Percentiles rank a stretch among this genome's conserved stretches.
Conservation (phyloP, 306 rosid genomes). For the Quercus suber region DNA sequence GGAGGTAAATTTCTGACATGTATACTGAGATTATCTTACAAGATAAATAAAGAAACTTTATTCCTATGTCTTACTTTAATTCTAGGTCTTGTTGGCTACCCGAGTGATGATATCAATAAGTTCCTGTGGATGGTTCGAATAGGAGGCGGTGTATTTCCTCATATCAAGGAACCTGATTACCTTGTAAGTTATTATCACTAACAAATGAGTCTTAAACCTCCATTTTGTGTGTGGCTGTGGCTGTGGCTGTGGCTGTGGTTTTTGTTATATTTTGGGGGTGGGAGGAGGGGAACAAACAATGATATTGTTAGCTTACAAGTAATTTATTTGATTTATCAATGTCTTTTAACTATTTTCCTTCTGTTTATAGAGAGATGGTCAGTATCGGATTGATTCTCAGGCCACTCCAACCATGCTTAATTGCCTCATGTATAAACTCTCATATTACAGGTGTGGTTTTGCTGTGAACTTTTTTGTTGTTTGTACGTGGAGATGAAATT, state of each 20-base stretch:
- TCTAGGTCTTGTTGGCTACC: conserved; percentile 94
- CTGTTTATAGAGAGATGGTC: conserved; percentile 83
- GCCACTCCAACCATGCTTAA: conserved; percentile 98
- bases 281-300: background rate
- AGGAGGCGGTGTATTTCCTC: conserved; percentile 99
- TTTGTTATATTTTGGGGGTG: background rate
- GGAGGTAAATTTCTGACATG: conserved; percentile 70
- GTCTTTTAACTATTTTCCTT: background rate
- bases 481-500: background rate
- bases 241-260: too few relatives aligned
- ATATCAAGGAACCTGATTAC: conserved; percentile 94
- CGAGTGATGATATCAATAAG: conserved; percentile 97
- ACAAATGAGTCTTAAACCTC: background rate
- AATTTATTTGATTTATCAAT: background rate
- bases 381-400: conserved; percentile 87
- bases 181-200: conserved; percentile 51
- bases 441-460: conserved; percentile 81
- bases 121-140: conserved; percentile 99
- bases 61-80: conserved; percentile 32
- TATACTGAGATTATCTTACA: conserved; percentile 13
- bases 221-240: too few relatives aligned
- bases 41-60: background rate
- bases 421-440: conserved; percentile 95
- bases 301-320: background rate
- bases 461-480: conserved; percentile 8